phyloP scores from a whole-genome alignment of 1,284 basidiomycete species.

The Trichosporon sp. region DNA sequence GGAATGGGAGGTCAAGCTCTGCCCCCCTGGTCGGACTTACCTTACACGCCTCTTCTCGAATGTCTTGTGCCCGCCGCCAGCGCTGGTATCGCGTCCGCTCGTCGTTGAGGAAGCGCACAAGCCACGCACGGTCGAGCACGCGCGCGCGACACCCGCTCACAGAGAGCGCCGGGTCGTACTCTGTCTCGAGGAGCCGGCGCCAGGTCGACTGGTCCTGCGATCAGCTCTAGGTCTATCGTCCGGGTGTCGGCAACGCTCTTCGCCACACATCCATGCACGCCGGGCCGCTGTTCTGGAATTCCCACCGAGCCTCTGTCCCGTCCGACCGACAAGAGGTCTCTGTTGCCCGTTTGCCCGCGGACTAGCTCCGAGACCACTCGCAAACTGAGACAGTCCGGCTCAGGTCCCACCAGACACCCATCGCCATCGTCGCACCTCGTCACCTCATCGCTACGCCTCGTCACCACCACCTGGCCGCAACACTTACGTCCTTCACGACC shows the following conservation, averaged over 20 bases:
- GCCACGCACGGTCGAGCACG: background rate
- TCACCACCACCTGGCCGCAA: background rate
- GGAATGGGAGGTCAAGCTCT: background rate
- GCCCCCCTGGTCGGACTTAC: background rate
- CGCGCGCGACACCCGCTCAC: background rate
- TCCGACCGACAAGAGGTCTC: background rate
- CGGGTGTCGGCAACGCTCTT: background rate
- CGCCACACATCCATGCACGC: too few relatives aligned
- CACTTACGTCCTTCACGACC: slow-evolving; percentile 3
- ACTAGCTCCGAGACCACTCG: background rate
- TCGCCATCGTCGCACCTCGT: background rate
- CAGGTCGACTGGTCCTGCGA: slow-evolving; percentile 1
- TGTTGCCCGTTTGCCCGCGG: background rate
- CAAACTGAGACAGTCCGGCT: background rate
- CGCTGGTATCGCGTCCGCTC: background rate
- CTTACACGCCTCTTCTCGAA: background rate
- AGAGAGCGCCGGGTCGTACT: background rate
- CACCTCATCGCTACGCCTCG: too few relatives aligned
- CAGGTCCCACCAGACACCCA: background rate
- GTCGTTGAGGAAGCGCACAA: background rate
- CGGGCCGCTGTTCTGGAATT: too few relatives aligned
- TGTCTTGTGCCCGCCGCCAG: background rate
- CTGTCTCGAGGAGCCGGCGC: background rate
- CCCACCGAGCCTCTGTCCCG: too few relatives aligned
- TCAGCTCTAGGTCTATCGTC: background rate